Evolutionary conservation across 768 basidiomycete species (phyloP), one percentile per base, ranked within the genome.

Genomic region (Gloeophyllum trabeum): DNA sequence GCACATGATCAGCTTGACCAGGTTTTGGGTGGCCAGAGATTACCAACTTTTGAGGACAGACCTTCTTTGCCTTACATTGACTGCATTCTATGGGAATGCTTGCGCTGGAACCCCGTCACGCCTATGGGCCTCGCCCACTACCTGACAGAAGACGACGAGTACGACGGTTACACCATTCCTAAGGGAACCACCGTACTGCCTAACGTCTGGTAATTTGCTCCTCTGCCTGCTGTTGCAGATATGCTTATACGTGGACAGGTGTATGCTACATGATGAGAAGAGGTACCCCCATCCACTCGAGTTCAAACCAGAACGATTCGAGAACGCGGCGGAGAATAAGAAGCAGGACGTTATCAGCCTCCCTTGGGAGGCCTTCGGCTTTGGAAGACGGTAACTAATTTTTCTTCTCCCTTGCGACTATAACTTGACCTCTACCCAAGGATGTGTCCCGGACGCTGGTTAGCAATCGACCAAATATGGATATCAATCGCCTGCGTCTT

Each of bases 271-370:
- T 12, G 49, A 51, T 19, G 43, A 46, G 10, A 38, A 43, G 25
- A 23, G 21, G 6, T 56, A 54, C 32, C 48, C 43, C 7, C 24
- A 48, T 2, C 52, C 54, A 1, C 23, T 35, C 12, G 46, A 43
- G 18, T 54, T 51, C 40, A 24, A 20, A 3, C 49, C 55, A 5
- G 52, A 57, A 25, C 47, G 56, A 2, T 58, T 49, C 44, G 24
- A 55, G 5, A 38, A 32, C 12, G 22, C 26, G n/a, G 41, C 47
- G n/a, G 36, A 43, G 10, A 40, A 39, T 4, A 14, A 42, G 12
- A 45, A 48, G 21, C 16, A 7, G 13, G 36, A 21, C 34, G 39
- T 43, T 4, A 21, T 21, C 14, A 45, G 46, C 39, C 46, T 45
- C 7, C 24, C 22, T 23, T 28, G 16, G 12, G 24, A 35, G 18